Percentiles rank a stretch among this genome's conserved stretches.
These are phyloP conservation scores for Orychophragmus violaceus DNA, from an alignment of 345 rosid genomes.

Conservation along the genomic window DNA sequence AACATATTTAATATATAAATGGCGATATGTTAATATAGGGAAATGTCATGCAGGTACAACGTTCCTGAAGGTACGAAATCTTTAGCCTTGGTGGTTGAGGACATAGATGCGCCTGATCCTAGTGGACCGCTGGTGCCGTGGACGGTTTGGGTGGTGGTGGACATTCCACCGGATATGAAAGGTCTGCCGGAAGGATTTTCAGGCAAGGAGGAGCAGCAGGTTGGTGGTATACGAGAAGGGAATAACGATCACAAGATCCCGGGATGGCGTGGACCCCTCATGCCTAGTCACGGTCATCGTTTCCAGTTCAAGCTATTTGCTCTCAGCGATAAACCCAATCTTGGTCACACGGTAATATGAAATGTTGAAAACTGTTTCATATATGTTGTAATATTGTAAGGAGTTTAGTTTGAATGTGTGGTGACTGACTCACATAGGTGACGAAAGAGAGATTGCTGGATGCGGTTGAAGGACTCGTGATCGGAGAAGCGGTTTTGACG, in stretches of 20 bases:
- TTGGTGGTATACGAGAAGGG: constrained; percentile 58
- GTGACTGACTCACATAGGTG: constrained; percentile 39
- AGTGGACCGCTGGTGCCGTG: constrained; percentile 58
- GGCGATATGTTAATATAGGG: not conserved
- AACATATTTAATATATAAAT: not conserved
- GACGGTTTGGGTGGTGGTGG: constrained; percentile 69
- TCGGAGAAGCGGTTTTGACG: constrained; percentile 57
- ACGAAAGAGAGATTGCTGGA: constrained; percentile 71
- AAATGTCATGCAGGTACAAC: constrained; percentile 24
- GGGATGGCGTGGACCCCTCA: constrained; percentile 65
- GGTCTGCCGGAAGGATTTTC: constrained; percentile 75
- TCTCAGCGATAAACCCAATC: constrained; percentile 41
- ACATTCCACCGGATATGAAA: constrained; percentile 57
- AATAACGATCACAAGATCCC: constrained; percentile 64
- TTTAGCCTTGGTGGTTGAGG: constrained; percentile 73
- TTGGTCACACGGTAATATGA: constrained; percentile 53
- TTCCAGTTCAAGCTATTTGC: constrained; percentile 70
- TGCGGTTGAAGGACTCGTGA: constrained; percentile 57
- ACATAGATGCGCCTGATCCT: constrained; percentile 74
- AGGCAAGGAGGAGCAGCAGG: constrained; percentile 45
- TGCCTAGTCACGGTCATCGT: constrained; percentile 58
- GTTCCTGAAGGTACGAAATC: constrained; percentile 59
- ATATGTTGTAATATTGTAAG: not conserved
- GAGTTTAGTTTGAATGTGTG: not conserved
- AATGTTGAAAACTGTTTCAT: too few relatives aligned